Evolutionary conservation across 2,329 filamentous ascomycete genomes (phyloP).

Genomic region (Cytospora mali): DNA sequence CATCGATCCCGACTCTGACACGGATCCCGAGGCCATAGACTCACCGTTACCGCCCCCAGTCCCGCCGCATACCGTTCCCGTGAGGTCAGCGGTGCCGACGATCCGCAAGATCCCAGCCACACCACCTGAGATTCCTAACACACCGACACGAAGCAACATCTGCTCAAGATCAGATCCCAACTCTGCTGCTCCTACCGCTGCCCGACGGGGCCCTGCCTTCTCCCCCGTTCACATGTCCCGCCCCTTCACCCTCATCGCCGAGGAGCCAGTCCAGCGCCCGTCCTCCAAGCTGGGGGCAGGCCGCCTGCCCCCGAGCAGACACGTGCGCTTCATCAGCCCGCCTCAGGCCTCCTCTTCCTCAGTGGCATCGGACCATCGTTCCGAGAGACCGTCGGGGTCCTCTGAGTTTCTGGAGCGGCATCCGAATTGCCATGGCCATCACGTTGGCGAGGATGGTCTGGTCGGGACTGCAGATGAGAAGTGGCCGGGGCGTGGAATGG

Average conservation of each 20-base stretch:
- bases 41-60: constrained; percentile 12
- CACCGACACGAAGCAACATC: neutral
- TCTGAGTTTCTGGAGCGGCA: constrained; percentile 40
- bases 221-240: constrained; percentile 6
- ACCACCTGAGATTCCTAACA: neutral
- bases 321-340: constrained; percentile 21
- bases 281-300: constrained; percentile 10
- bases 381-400: constrained; percentile 31
- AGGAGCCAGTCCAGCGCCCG: constrained; percentile 25
- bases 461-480: neutral
- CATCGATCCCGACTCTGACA: constrained; percentile 6
- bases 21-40: neutral
- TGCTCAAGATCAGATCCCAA: neutral
- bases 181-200: neutral
- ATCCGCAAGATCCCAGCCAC: neutral
- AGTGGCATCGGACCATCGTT: neutral
- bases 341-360: neutral
- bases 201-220: neutral
- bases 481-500: neutral
- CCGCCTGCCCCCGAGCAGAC: constrained; percentile 6
- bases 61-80: constrained; percentile 10
- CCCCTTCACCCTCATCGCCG: constrained; percentile 22
- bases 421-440: constrained; percentile 30
- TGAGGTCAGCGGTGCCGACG: neutral
- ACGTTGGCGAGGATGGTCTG: constrained; percentile 8